Percentiles rank a stretch among this genome's conserved stretches.
Evolutionary conservation across 176 grass and related monocot species (phyloP).

Genomic region (Puya raimondii): DNA sequence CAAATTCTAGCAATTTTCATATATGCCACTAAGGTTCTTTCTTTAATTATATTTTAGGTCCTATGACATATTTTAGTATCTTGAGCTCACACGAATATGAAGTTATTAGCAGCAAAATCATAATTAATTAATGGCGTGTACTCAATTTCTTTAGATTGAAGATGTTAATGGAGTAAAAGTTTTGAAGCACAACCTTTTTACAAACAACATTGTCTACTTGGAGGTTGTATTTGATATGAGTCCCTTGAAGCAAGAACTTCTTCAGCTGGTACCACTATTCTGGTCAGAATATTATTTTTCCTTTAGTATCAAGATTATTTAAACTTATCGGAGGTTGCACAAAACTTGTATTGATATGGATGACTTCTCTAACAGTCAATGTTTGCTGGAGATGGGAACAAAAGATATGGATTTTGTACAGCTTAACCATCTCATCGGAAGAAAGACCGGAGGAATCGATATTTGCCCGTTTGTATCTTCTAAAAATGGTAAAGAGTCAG

Average conservation of each 20-base stretch:
- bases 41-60: background rate
- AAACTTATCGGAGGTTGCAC: background rate
- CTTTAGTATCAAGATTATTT: background rate
- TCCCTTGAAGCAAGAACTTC: slow-evolving; percentile 81
- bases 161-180: slow-evolving; percentile 88
- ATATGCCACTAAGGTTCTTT: background rate
- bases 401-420: slow-evolving; percentile 99
- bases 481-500: slow-evolving; percentile 44
- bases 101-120: background rate
- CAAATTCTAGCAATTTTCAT: background rate
- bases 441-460: slow-evolving; percentile 94
- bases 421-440: slow-evolving; percentile 95
- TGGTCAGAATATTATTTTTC: slow-evolving; percentile 48
- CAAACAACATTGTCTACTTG: slow-evolving; percentile 83
- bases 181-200: slow-evolving; percentile 98
- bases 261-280: slow-evolving; percentile 85
- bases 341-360: slow-evolving; percentile 23
- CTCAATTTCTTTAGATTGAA: slow-evolving; percentile 42
- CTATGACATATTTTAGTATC: too few species aligned
- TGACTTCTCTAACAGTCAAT: slow-evolving; percentile 55
- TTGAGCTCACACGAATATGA: background rate
- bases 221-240: slow-evolving; percentile 95
- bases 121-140: too few species aligned
- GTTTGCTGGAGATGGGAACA: slow-evolving; percentile 96
- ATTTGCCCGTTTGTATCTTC: slow-evolving; percentile 94